phyloP scores from a whole-genome alignment of 75 land plant species.

The Isoetes taiwanensis region DNA sequence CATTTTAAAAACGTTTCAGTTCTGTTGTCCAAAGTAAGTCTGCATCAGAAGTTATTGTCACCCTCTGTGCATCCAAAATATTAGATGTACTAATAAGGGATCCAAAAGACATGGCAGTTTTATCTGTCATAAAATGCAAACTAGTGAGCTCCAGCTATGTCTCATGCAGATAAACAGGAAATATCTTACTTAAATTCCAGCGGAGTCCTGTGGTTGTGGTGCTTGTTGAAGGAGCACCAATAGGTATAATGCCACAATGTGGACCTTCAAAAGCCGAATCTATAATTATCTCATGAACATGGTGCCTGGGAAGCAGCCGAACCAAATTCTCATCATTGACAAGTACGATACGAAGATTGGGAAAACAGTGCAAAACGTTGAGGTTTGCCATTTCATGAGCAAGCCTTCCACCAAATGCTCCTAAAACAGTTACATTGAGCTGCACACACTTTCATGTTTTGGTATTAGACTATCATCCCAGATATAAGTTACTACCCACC shows the following conservation, averaged over 20 bases:
- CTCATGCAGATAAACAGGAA: too few species aligned
- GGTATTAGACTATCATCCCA: neutral
- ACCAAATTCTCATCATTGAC: neutral
- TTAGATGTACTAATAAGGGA: too few species aligned
- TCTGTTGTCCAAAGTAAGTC: too few species aligned
- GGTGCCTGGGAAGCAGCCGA: neutral
- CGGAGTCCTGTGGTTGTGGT: neutral
- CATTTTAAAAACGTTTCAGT: too few species aligned
- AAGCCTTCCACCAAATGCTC: neutral
- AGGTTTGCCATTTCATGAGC: neutral
- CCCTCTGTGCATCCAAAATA: too few species aligned
- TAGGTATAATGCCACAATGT: neutral
- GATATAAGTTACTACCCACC: too few species aligned
- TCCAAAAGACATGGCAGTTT: too few species aligned
- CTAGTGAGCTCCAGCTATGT: too few species aligned
- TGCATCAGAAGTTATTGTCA: too few species aligned
- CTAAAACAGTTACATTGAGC: neutral
- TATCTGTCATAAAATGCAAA: too few species aligned
- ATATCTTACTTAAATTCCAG: constrained; percentile 3
- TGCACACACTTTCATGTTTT: neutral
- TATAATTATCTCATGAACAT: neutral
- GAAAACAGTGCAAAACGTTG: neutral
- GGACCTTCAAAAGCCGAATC: too few species aligned
- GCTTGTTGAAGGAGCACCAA: neutral
- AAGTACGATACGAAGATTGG: neutral